These are phyloP conservation scores for Sindora glabra DNA, from an alignment of 306 rosid genomes.

Conservation along the genomic window DNA sequence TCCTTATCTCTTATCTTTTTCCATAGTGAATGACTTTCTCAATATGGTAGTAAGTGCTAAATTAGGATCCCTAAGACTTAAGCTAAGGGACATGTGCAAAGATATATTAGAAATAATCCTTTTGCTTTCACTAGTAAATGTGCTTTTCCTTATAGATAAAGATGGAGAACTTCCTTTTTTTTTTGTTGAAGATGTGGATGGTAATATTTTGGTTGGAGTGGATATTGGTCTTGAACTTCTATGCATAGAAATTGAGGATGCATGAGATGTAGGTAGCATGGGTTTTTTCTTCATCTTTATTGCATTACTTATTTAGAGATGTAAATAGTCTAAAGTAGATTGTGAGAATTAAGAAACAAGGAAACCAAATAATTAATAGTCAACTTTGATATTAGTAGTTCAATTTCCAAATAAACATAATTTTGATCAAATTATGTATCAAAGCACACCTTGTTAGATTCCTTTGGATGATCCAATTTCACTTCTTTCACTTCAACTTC, in stretches of 20 bases:
- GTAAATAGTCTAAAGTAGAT: slow-evolving; percentile 38
- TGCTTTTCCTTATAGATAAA: slow-evolving; percentile 34
- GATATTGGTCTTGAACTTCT: slow-evolving; percentile 45
- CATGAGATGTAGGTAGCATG: slow-evolving; percentile 29
- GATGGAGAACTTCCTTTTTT: slow-evolving; percentile 40
- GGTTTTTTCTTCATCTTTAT: slow-evolving; percentile 57
- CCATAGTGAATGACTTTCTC: slow-evolving; percentile 73
- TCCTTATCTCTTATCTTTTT: slow-evolving; percentile 93
- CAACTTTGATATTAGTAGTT: slow-evolving; percentile 1
- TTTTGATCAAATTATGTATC: slow-evolving; percentile 5
- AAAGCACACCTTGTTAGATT: slow-evolving; percentile 52
- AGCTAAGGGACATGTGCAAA: slow-evolving; percentile 57
- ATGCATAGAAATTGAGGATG: slow-evolving; percentile 42
- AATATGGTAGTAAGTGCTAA: slow-evolving; percentile 34
- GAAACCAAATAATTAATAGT: not conserved
- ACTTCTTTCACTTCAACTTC: slow-evolving; percentile 36
- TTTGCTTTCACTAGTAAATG: slow-evolving; percentile 33
- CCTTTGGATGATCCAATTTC: slow-evolving; percentile 33
- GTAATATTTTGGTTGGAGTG: slow-evolving; percentile 21
- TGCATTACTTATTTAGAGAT: slow-evolving; percentile 34
- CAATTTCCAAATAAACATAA: slow-evolving; percentile 4
- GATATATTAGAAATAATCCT: slow-evolving; percentile 48
- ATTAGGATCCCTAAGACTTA: slow-evolving; percentile 41
- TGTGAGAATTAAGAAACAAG: slow-evolving; percentile 4
- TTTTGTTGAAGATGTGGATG: slow-evolving; percentile 35